Evolutionary conservation across 2,329 filamentous ascomycete species (phyloP), one percentile per base, ranked within the genome.

Genomic region (Claviceps fusiformis): DNA sequence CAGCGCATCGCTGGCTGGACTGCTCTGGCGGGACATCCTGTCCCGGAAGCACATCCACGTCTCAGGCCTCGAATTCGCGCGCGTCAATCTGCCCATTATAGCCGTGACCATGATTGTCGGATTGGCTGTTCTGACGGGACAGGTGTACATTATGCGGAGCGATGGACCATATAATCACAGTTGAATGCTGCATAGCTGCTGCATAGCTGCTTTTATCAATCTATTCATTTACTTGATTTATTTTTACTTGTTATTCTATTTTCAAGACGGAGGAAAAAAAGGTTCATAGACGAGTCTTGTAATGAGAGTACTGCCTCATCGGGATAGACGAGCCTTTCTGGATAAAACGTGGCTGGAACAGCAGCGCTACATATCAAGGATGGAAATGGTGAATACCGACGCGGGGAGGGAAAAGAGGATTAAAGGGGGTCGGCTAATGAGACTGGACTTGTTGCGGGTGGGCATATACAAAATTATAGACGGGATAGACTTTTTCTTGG

Each of bases 11-110:
- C 68, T 89, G 1, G 86, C 86, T 1, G 86, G 85, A 1, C 72
- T 89, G 9, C 70, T 89, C 0, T 89, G 86, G 86, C 75, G 83
- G 2, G 83, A 88, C 58, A 89, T 89, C 19, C 73, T 89, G 1
- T 69, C 66, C 0, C 72, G 83, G 33, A 89, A 89, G 64, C 78
- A 86, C 59, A 89, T 89, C 56, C 74, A 72, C 41, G 83, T 89
- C 0, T 68, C 74, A 2, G 73, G 76, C 0, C 68, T 81, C 3
- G 84, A 88, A 29, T 89, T 89, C 66, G 83, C 82, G 0, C 71
- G 81, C 0, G 77, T 84, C 4, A 89, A 89, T 63, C 64, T 87
- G 15, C 83, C 83, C 0, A 88, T 89, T 48, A 87, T 88, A 59
- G 77, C 81, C 1, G 79, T 86, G 24, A 68, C 83, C 2, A 88